phyloP scores from a whole-genome alignment of 1,284 basidiomycete species.

The Ceratobasidium sp. region DNA sequence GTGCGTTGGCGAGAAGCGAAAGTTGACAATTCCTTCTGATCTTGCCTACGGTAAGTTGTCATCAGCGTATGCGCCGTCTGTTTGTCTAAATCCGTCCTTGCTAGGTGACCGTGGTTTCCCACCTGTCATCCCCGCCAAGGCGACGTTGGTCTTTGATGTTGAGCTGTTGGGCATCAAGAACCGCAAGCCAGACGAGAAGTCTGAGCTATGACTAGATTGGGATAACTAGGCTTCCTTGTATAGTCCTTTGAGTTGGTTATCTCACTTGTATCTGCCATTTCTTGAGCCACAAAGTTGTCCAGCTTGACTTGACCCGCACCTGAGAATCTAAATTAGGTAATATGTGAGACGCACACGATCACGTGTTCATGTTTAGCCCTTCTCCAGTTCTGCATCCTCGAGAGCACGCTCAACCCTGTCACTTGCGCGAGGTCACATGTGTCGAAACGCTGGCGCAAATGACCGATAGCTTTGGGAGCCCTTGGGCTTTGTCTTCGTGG shows the following conservation, averaged over 20 bases:
- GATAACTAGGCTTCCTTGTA: background rate
- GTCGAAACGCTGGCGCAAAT: no score
- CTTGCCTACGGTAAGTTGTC: constrained; percentile 79
- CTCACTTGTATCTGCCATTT: background rate
- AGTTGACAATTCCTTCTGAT: constrained; percentile 80
- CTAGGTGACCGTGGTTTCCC: constrained; percentile 79
- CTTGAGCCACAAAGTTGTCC: background rate
- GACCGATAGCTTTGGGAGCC: no score
- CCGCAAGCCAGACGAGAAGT: constrained; percentile 8
- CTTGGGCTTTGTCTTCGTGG: no score
- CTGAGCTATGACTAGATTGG: constrained; percentile 25
- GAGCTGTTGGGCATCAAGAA: constrained; percentile 70
- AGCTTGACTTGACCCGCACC: no score
- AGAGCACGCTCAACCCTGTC: no score
- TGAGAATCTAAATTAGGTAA: no score
- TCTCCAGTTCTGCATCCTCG: no score
- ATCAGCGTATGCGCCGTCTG: constrained; percentile 45
- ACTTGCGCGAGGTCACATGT: no score
- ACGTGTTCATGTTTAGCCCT: no score
- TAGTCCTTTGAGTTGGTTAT: background rate
- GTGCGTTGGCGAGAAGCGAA: constrained; percentile 91
- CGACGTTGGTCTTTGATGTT: constrained; percentile 88
- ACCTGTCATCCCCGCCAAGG: constrained; percentile 78
- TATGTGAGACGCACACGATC: no score
- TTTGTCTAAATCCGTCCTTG: background rate